Conservation (phyloP, 176 grass and related monocot species). For the Typha latifolia region DNA sequence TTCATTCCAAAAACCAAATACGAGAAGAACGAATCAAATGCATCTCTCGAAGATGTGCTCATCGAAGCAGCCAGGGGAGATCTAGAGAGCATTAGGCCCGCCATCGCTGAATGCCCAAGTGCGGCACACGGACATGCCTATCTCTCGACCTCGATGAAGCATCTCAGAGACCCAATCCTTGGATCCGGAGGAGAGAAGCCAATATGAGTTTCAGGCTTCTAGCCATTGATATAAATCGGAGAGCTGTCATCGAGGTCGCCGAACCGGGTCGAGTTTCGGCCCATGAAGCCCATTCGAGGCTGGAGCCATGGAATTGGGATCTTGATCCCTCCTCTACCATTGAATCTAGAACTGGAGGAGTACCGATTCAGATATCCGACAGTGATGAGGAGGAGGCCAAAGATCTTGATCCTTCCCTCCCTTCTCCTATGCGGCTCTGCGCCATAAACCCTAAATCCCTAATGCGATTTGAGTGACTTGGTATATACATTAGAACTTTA, state of each 20-base stretch:
- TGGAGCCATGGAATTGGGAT: slow-evolving; percentile 77
- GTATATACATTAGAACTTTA: too few species aligned
- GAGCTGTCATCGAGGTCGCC: slow-evolving; percentile 35
- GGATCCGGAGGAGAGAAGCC: slow-evolving; percentile 47
- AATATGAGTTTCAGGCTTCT: too few species aligned
- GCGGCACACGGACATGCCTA: slow-evolving; percentile 74
- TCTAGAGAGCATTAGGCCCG: slow-evolving; percentile 61
- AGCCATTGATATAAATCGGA: slow-evolving; percentile 80
- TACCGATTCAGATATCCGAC: slow-evolving; percentile 48
- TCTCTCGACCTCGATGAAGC: slow-evolving; percentile 49
- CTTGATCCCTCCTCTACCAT: slow-evolving; percentile 23
- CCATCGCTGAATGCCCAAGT: slow-evolving; percentile 87
- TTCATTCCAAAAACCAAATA: neutral
- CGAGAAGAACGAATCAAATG: neutral
- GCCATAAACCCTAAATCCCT: too few species aligned
- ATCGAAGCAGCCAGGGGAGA: slow-evolving; percentile 67
- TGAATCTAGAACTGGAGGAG: slow-evolving; percentile 9
- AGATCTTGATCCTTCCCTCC: too few species aligned
- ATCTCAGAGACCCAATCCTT: slow-evolving; percentile 46
- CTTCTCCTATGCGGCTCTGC: too few species aligned
- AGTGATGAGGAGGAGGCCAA: slow-evolving; percentile 51
- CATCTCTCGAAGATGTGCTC: slow-evolving; percentile 58
- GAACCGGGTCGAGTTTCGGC: slow-evolving; percentile 51
- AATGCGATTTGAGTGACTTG: too few species aligned
- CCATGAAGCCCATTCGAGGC: slow-evolving; percentile 59